These are phyloP conservation scores for Amanita molliuscula DNA, from an alignment of 768 basidiomycete genomes.

Conservation along the genomic window DNA sequence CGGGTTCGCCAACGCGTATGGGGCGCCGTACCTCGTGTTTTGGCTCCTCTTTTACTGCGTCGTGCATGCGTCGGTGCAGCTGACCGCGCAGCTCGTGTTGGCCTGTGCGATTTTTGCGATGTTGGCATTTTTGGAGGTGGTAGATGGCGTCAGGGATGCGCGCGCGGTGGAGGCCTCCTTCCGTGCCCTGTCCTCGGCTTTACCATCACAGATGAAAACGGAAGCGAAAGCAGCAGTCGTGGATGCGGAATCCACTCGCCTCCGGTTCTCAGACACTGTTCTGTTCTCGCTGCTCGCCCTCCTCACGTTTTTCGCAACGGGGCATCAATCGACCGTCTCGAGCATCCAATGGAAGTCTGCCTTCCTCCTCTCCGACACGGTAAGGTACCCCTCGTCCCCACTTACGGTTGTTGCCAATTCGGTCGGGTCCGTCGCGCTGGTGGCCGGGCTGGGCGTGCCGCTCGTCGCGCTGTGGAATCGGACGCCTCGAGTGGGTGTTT, in stretches of 20 bases:
- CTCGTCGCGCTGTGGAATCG: constrained; percentile 80
- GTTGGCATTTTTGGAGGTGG: constrained; percentile 68
- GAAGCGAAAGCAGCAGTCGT: not conserved
- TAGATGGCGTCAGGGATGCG: constrained; percentile 76
- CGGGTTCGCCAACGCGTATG: constrained; percentile 86
- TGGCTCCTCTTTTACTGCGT: constrained; percentile 56
- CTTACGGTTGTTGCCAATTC: constrained; percentile 71
- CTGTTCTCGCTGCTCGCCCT: constrained; percentile 70
- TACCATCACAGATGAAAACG: not conserved
- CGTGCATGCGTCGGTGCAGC: constrained; percentile 59
- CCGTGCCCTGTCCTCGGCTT: constrained; percentile 10
- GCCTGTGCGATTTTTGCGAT: constrained; percentile 54
- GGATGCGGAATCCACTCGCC: constrained; percentile 17
- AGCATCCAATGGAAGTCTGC: constrained; percentile 95
- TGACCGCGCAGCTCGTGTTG: constrained; percentile 76
- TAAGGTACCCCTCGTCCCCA: constrained; percentile 66
- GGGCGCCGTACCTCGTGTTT: constrained; percentile 80
- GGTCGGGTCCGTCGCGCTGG: constrained; percentile 51
- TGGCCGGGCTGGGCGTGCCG: constrained; percentile 57
- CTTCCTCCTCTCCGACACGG: constrained; percentile 65
- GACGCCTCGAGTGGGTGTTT: constrained; percentile 31
- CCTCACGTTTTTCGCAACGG: constrained; percentile 77
- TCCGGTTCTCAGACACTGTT: constrained; percentile 58
- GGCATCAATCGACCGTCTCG: constrained; percentile 84
- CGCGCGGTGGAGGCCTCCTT: constrained; percentile 30